These are phyloP conservation scores for Santalum album DNA, from an alignment of 164 flowering plant species.

Conservation along the genomic window DNA sequence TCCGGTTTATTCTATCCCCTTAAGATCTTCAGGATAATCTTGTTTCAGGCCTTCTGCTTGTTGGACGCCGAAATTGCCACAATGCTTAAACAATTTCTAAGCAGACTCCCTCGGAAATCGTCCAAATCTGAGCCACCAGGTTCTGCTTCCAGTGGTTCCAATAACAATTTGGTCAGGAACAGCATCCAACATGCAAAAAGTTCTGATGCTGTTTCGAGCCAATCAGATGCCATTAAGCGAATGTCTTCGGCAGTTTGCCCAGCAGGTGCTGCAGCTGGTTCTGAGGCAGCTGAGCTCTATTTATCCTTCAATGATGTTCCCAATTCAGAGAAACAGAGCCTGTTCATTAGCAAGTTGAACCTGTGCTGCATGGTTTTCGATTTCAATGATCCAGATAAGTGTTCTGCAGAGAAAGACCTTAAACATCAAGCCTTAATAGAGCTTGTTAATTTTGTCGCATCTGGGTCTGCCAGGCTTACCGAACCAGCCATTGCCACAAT, in stretches of 20 bases:
- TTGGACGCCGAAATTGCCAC: conserved; percentile 12
- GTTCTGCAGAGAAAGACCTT: conserved; percentile 25
- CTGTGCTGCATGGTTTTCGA: conserved; percentile 35
- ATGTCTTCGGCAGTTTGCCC: conserved; percentile 58
- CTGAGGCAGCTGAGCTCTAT: conserved; percentile 39
- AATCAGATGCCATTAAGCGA: conserved; percentile 41
- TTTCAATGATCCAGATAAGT: conserved; percentile 31
- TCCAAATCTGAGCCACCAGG: conserved; percentile 25
- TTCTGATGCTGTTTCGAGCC: conserved; percentile 21
- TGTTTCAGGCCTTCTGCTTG: conserved; percentile 9
- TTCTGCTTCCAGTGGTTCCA: conserved; percentile 18
- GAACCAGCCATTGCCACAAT: conserved; percentile 43
- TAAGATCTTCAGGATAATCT: background rate
- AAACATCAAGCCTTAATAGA: conserved; percentile 41
- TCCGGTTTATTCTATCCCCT: background rate
- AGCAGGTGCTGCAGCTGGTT: conserved; percentile 31
- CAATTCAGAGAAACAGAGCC: conserved; percentile 38
- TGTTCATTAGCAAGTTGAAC: conserved; percentile 47
- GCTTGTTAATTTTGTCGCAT: conserved; percentile 47
- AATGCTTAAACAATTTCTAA: conserved; percentile 46
- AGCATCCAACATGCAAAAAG: conserved; percentile 22
- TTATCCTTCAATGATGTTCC: conserved; percentile 50
- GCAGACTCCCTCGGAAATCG: conserved; percentile 39
- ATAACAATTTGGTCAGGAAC: conserved; percentile 15
- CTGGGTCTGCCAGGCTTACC: conserved; percentile 41